Evolutionary conservation across 2,329 filamentous ascomycete genomes (phyloP).

Genomic region (Berkeleyomyces rouxiae): DNA sequence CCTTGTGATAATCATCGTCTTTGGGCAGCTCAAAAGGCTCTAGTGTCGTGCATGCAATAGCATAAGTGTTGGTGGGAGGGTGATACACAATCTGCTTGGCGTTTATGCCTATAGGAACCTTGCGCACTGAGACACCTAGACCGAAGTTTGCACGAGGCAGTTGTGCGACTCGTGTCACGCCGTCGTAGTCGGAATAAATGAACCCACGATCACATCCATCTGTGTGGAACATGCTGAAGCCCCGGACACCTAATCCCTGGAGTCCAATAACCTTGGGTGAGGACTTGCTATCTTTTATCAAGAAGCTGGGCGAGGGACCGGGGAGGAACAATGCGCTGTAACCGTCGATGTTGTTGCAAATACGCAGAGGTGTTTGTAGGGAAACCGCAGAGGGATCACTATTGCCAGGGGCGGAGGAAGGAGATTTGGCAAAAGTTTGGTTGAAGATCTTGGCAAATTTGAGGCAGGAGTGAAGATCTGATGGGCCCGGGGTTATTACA

Average conservation of each 20-base stretch:
- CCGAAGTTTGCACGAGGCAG: conserved; percentile 53
- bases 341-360: conserved; percentile 50
- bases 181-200: conserved; percentile 58
- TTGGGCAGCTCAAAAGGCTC: conserved; percentile 70
- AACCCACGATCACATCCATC: conserved; percentile 66
- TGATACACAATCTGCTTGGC: conserved; percentile 63
- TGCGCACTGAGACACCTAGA: conserved; percentile 58
- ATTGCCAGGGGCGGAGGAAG: conserved; percentile 26
- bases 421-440: conserved; percentile 28
- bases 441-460: conserved; percentile 65
- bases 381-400: conserved; percentile 32
- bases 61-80: conserved; percentile 54
- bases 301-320: conserved; percentile 61
- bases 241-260: conserved; percentile 49
- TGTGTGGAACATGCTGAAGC: conserved; percentile 62
- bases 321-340: conserved; percentile 72
- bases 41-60: conserved; percentile 50
- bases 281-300: conserved; percentile 68
- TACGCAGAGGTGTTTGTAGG: conserved; percentile 36
- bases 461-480: conserved; percentile 39
- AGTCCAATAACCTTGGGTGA: conserved; percentile 59
- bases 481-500: conserved; percentile 30
- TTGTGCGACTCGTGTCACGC: conserved; percentile 57
- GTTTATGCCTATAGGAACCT: conserved; percentile 53
- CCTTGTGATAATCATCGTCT: conserved; percentile 68